Percentiles rank a stretch among this genome's conserved stretches.
phyloP scores from a whole-genome alignment of 371 early-diverging fungal species.

The Umbelopsis sp. region DNA sequence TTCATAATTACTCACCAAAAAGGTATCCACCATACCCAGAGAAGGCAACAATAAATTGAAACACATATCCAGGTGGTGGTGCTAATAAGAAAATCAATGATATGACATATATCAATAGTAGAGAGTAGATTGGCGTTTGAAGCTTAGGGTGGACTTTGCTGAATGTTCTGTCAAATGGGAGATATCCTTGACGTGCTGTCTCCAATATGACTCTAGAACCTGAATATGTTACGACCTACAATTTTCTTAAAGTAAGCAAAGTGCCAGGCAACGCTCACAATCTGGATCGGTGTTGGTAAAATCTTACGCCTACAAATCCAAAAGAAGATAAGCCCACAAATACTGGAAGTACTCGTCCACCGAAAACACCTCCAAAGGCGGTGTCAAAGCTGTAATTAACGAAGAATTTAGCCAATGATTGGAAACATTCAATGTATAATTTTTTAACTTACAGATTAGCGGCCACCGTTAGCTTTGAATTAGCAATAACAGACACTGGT shows the following conservation, averaged over 20 bases:
- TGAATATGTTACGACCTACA: constrained; percentile 23
- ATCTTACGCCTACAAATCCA: constrained; percentile 28
- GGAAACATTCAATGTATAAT: too few relatives aligned
- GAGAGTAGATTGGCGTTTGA: constrained; percentile 28
- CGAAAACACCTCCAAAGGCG: constrained; percentile 34
- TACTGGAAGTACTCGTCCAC: constrained; percentile 27
- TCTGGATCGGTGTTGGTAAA: too few relatives aligned
- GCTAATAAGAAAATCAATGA: constrained; percentile 29
- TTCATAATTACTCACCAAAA: constrained; percentile 9
- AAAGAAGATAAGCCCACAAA: constrained; percentile 32
- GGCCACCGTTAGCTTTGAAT: constrained; percentile 29
- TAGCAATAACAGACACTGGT: constrained; percentile 22
- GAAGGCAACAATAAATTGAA: constrained; percentile 31
- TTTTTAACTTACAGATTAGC: constrained; percentile 21
- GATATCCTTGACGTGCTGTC: constrained; percentile 30
- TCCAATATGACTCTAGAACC: constrained; percentile 30
- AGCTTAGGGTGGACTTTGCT: constrained; percentile 27
- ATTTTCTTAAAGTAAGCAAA: neutral
- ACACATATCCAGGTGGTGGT: constrained; percentile 31
- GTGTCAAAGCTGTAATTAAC: constrained; percentile 24
- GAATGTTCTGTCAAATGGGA: constrained; percentile 30
- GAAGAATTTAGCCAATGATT: neutral
- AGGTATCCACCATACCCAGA: constrained; percentile 29
- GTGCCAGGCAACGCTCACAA: too few relatives aligned
- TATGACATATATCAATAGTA: constrained; percentile 23